Base-by-base conservation (phyloP, 192 early-diverging fungal genomes). In the Coemansia sp. region DNA sequence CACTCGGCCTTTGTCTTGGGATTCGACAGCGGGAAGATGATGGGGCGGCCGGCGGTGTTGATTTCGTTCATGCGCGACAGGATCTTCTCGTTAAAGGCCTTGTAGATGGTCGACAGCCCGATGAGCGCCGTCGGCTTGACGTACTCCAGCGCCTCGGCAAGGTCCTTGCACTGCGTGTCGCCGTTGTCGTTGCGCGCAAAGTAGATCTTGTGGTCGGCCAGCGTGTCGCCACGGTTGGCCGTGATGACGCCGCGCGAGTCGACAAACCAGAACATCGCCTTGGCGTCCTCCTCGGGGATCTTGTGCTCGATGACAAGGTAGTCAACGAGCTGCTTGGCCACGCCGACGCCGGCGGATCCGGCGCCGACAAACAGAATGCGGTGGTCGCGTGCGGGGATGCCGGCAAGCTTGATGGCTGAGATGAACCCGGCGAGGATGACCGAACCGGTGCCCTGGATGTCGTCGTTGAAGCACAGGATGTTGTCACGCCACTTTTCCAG, bases 171-270 rank as follows among this genome's bases (percentile, higher is more conserved):
- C 74, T 96, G 94, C 28, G 77, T 34, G n/a, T 87, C 91, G 33
- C 83, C 55, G 79, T 96, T 95, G 71, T 99, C 95, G 28, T 86
- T 67, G 51, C 95, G 89, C 9, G 93, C 91, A 85, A 97, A 93
- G 59, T 90, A 89, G 25, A 89, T 63, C 86, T 95, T 95, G 85
- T 95, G 93, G 5, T 87, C 64, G 12, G 91, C 87, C 60, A 95
- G 74, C 25, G 71, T 84, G 74, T 99, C 96, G 55, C 93, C 93
- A 66, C 95, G 90, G 75, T 96, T 92, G 10, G 75, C 55, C 0
- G 95, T 95, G 46, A 99, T 88, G 53, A 99, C 68, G 58, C 96
- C 96, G 72, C 94, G 96, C 64, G 90, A 88, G 70, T 99, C 96
- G 39, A 93, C 87, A 53, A 99, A 87, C 87, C 89, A 99, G 66